Percentiles rank a stretch among this genome's conserved stretches.
Conservation (phyloP, 1,284 basidiomycete genomes). For the Leucoagaricus sp. region DNA sequence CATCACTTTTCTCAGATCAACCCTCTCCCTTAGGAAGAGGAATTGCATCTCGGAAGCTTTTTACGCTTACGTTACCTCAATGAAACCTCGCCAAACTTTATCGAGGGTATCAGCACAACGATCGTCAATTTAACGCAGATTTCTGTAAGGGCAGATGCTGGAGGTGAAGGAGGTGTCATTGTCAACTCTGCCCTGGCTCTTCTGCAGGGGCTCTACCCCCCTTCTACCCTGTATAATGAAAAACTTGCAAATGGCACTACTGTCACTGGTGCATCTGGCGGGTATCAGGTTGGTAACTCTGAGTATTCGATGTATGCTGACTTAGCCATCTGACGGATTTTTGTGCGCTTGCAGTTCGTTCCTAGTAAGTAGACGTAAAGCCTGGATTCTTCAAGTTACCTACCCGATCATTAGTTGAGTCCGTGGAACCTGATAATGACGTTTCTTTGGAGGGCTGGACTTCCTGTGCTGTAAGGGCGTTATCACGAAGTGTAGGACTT, state of each 20-base stretch:
- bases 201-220: conserved; percentile 74
- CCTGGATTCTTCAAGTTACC: conserved; percentile 20
- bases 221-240: conserved; percentile 50
- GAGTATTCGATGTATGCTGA: not conserved
- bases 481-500: not conserved
- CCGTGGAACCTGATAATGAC: conserved; percentile 44
- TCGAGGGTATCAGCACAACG: conserved; percentile 56
- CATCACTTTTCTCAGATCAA: not conserved
- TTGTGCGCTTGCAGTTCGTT: conserved; percentile 27
- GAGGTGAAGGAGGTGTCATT: conserved; percentile 76
- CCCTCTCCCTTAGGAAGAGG: conserved; percentile 48
- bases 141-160: conserved; percentile 69
- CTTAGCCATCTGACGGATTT: not conserved
- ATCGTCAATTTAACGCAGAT: conserved; percentile 55
- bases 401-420: conserved; percentile 48
- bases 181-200: conserved; percentile 66
- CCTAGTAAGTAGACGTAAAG: conserved; percentile 48
- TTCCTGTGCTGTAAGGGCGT: conserved; percentile 30
- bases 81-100: conserved; percentile 52
- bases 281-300: conserved; percentile 61
- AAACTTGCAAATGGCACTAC: conserved; percentile 72
- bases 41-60: conserved; percentile 65
- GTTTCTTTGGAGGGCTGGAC: conserved; percentile 44
- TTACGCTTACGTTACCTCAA: conserved; percentile 68
- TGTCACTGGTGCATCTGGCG: conserved; percentile 67